These are phyloP conservation scores for Darksidea phi DNA, from an alignment of 495 filamentous ascomycete genomes.

Conservation along the genomic window DNA sequence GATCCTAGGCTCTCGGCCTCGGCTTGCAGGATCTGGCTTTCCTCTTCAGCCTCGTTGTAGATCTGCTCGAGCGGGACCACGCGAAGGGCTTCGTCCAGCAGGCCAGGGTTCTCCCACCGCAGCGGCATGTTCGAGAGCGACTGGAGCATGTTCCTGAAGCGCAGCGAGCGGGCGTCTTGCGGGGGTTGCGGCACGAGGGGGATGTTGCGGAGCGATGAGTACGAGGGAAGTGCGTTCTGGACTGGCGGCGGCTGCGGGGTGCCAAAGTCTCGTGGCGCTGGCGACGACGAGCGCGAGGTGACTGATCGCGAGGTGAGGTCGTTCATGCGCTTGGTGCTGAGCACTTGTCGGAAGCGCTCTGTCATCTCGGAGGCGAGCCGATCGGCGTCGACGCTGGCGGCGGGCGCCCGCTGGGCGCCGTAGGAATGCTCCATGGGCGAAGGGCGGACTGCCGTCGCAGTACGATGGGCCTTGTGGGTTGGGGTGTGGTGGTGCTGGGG, in stretches of 20 bases:
- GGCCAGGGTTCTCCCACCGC: constrained; percentile 94
- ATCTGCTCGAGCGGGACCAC: constrained; percentile 87
- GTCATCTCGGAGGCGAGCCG: constrained; percentile 51
- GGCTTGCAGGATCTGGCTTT: constrained; percentile 79
- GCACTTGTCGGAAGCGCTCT: constrained; percentile 70
- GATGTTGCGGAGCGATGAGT: constrained; percentile 66
- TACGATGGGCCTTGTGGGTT: not conserved
- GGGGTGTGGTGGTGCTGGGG: constrained; percentile 8
- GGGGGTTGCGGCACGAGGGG: constrained; percentile 79
- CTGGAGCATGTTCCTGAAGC: constrained; percentile 80
- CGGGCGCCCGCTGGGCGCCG: constrained; percentile 20
- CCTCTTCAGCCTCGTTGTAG: constrained; percentile 91
- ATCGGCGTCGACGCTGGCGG: constrained; percentile 28
- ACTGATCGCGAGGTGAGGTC: constrained; percentile 59
- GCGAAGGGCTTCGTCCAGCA: constrained; percentile 87
- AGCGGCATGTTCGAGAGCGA: constrained; percentile 79
- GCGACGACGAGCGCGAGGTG: constrained; percentile 56
- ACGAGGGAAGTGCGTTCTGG: constrained; percentile 53
- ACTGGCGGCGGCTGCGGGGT: constrained; percentile 26
- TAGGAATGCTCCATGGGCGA: constrained; percentile 33
- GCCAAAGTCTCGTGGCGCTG: constrained; percentile 50
- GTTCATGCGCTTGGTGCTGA: constrained; percentile 75
- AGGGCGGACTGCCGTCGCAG: constrained; percentile 3
- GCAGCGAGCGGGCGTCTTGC: constrained; percentile 68
- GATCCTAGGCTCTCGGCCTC: constrained; percentile 80